Percentiles rank a stretch among this genome's conserved stretches.
Evolutionary conservation across 495 filamentous ascomycete genomes (phyloP).

Genomic region (Podospora conica): DNA sequence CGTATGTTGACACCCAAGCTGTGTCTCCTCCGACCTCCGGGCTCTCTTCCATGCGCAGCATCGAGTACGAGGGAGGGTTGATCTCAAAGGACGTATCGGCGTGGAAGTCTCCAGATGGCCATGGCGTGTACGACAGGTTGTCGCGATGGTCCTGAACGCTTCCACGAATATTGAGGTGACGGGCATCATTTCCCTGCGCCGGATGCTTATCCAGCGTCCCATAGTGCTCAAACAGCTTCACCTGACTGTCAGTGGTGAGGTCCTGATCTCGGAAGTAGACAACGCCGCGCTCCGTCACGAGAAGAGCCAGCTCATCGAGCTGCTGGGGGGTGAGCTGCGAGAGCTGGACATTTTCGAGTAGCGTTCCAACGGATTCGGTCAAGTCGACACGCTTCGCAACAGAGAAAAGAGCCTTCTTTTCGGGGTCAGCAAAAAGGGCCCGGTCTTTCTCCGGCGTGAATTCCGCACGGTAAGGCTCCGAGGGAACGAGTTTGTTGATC

Average conservation of each 20-base stretch:
- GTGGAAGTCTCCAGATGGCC: constrained; percentile 40
- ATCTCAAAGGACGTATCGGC: constrained; percentile 49
- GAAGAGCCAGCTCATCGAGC: constrained; percentile 42
- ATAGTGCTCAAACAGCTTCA: constrained; percentile 48
- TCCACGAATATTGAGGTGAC: constrained; percentile 31
- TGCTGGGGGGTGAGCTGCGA: constrained; percentile 35
- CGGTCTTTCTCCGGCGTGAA: constrained; percentile 42
- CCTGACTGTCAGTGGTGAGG: constrained; percentile 46
- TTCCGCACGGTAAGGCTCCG: constrained; percentile 38
- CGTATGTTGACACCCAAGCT: constrained; percentile 48
- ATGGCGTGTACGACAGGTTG: constrained; percentile 36
- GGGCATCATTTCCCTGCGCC: constrained; percentile 38
- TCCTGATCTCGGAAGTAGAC: constrained; percentile 48
- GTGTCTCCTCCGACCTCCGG: constrained; percentile 50
- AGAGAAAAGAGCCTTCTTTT: constrained; percentile 44
- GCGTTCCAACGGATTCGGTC: constrained; percentile 49
- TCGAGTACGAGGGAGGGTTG: constrained; percentile 47
- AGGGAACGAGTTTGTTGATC: constrained; percentile 41
- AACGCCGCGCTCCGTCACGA: constrained; percentile 42
- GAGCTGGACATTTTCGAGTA: constrained; percentile 43
- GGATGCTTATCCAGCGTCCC: constrained; percentile 46
- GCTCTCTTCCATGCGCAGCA: constrained; percentile 51
- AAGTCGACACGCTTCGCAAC: constrained; percentile 40
- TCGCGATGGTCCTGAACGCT: constrained; percentile 36
- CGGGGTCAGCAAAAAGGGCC: constrained; percentile 45